A percentile compares a stretch with the other conserved stretches of the same genome.
Conservation (phyloP, 192 early-diverging fungal species). For the Backusella mclennaniae region DNA sequence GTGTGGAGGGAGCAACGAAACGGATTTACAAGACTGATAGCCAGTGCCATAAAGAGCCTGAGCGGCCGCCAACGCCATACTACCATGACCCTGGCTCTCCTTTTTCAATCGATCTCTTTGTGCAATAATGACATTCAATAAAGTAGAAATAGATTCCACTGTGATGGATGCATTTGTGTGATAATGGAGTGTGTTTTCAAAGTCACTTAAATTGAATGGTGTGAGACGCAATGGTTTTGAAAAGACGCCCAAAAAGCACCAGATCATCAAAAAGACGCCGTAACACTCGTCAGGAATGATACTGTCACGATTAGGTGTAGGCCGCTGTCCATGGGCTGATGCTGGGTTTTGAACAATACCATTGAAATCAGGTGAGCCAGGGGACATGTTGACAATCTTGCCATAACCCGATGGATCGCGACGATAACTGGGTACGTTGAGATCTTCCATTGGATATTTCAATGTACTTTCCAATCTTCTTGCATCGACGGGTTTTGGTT, state of each 20-base stretch:
- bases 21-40: neutral
- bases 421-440: slow-evolving; percentile 56
- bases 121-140: slow-evolving; percentile 48
- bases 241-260: slow-evolving; percentile 68
- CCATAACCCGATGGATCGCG: slow-evolving; percentile 7
- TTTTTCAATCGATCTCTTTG: slow-evolving; percentile 18
- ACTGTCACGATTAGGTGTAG: slow-evolving; percentile 34
- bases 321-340: slow-evolving; percentile 35
- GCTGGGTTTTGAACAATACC: slow-evolving; percentile 13
- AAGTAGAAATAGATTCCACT: slow-evolving; percentile 47
- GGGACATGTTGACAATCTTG: slow-evolving; percentile 6
- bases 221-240: slow-evolving; percentile 65
- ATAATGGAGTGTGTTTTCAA: slow-evolving; percentile 62
- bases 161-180: slow-evolving; percentile 25
- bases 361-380: neutral
- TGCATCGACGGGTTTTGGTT: slow-evolving; percentile 24
- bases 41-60: slow-evolving; percentile 7
- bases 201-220: slow-evolving; percentile 77
- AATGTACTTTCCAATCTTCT: slow-evolving; percentile 35
- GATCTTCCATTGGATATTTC: slow-evolving; percentile 84
- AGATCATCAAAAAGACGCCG: slow-evolving; percentile 57
- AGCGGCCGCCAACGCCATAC: neutral
- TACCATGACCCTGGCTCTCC: slow-evolving; percentile 15
- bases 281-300: slow-evolving; percentile 48
- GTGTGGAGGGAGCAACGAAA: neutral